These are phyloP conservation scores for Elaphomyces granulatus DNA, from an alignment of 495 filamentous ascomycete species.

Conservation along the genomic window DNA sequence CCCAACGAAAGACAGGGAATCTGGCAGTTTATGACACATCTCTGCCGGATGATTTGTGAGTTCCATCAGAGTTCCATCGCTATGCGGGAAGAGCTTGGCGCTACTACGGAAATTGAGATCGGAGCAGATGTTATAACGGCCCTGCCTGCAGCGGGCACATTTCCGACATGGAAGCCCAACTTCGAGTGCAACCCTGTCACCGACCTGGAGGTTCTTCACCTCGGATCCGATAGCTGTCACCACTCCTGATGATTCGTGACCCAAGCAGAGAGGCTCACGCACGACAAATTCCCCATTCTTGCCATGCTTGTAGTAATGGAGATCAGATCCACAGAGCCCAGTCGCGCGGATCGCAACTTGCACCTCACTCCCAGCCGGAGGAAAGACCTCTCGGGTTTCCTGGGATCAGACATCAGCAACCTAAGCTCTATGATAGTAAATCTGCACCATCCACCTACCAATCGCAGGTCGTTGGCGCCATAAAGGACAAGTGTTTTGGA, in stretches of 20 bases:
- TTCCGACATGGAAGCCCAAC: slow-evolving; percentile 50
- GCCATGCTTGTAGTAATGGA: slow-evolving; percentile 75
- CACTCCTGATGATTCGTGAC: slow-evolving; percentile 64
- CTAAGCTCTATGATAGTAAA: background rate
- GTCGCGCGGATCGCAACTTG: slow-evolving; percentile 63
- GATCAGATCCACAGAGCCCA: slow-evolving; percentile 71
- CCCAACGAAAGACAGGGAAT: slow-evolving; percentile 43
- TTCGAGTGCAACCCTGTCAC: slow-evolving; percentile 23
- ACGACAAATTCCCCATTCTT: slow-evolving; percentile 72
- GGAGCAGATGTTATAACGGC: slow-evolving; percentile 79
- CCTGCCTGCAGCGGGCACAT: slow-evolving; percentile 50
- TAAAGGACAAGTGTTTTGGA: slow-evolving; percentile 56
- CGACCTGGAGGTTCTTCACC: slow-evolving; percentile 20
- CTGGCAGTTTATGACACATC: slow-evolving; percentile 42
- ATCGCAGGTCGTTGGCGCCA: slow-evolving; percentile 50
- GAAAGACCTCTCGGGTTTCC: slow-evolving; percentile 28
- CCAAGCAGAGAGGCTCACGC: slow-evolving; percentile 55
- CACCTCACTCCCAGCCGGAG: slow-evolving; percentile 42
- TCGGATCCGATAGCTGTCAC: slow-evolving; percentile 42
- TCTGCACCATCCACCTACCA: slow-evolving; percentile 31
- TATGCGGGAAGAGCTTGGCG: slow-evolving; percentile 64
- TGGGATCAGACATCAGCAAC: slow-evolving; percentile 7
- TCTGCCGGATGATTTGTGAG: slow-evolving; percentile 59
- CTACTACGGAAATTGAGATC: slow-evolving; percentile 63
- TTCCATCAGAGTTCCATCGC: slow-evolving; percentile 72